Evolutionary conservation across 2,329 filamentous ascomycete species (phyloP).

Genomic region (Ascochyta fabae): DNA sequence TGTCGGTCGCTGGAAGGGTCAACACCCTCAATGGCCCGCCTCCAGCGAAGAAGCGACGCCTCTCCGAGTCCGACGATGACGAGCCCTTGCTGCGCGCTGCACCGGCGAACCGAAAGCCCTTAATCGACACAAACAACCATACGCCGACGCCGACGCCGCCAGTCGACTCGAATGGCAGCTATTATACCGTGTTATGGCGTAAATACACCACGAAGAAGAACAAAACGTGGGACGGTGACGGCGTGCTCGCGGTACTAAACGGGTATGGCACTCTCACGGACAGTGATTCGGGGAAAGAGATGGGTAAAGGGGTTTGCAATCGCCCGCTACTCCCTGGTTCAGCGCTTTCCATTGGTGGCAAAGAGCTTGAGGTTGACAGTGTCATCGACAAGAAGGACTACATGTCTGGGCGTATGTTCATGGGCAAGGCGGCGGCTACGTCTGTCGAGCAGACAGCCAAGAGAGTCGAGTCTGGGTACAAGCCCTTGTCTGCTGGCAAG

Average conservation of each 20-base stretch:
- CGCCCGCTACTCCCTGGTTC: constrained; percentile 66
- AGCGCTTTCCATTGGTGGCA: constrained; percentile 67
- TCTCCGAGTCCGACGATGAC: constrained; percentile 41
- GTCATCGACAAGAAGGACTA: constrained; percentile 67
- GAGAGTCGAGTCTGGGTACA: constrained; percentile 22
- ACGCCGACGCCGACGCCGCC: constrained; percentile 24
- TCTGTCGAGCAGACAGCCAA: constrained; percentile 26
- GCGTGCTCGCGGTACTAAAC: constrained; percentile 63
- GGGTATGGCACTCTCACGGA: constrained; percentile 68
- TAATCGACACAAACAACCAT: constrained; percentile 33
- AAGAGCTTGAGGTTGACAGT: constrained; percentile 72
- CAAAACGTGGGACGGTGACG: constrained; percentile 80
- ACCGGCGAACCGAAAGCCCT: constrained; percentile 39
- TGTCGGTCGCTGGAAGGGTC: constrained; percentile 40
- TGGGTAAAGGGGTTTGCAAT: constrained; percentile 64
- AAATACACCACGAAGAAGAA: constrained; percentile 75
- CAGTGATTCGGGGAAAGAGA: constrained; percentile 64
- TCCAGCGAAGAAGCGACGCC: constrained; percentile 52
- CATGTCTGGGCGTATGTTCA: constrained; percentile 56
- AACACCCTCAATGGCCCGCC: constrained; percentile 34
- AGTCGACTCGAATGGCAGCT: constrained; percentile 42
- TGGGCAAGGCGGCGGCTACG: constrained; percentile 36
- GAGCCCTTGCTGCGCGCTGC: constrained; percentile 22
- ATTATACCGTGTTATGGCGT: constrained; percentile 61
- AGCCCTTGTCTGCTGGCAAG: constrained; percentile 16